Base-by-base conservation (phyloP, 495 filamentous ascomycete species). In the Talaromyces proteolyticus region DNA sequence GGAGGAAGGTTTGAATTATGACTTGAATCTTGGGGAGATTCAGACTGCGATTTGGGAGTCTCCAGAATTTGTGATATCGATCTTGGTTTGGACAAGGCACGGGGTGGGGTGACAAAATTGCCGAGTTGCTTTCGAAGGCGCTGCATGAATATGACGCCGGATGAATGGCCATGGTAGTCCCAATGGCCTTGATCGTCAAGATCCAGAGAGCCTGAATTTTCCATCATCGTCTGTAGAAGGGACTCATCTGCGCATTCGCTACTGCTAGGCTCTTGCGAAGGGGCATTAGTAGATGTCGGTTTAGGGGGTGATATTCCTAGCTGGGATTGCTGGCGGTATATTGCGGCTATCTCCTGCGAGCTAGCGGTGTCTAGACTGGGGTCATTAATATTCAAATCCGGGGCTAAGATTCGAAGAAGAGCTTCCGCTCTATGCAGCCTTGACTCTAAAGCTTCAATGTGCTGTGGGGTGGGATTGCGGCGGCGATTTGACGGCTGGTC, bases 401-500 rank as follows among this genome's bases (percentile, higher is more conserved):
- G 93, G 50, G 92, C 76, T n/a, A 94, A 77, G 36, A 82, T 81
- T 57, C 78, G 80, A 34, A 98, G 67, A 3, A 98, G 71, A 19
- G 82, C 73, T 68, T 96, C 89, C 37, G 90, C 90, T 50, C 88
- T 87, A 51, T 91, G 87, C 24, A 96, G 73, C 45, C 88, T 84
- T 38, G 75, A 80, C 64, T 97, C 94, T 23, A 98, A 71, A 0
- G 87, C 88, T 67, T 98, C 93, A 57, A 96, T 87, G 65, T 96
- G 95, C 62, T 95, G 89, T 34, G 93, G 93, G 24, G 90, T 86
- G 26, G 93, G 92, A 60, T 96, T 98, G 58, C 93, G 87, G 57
- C 92, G 80, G 46, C 93, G 82, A 62, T 96, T 96, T 25, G 93
- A 97, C 14, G 93, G 93, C 58, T 98, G 94, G 57, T 98, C 94